Evolutionary conservation across 2,329 filamentous ascomycete genomes (phyloP).

Genomic region (Aspergillus pseudonomiae): DNA sequence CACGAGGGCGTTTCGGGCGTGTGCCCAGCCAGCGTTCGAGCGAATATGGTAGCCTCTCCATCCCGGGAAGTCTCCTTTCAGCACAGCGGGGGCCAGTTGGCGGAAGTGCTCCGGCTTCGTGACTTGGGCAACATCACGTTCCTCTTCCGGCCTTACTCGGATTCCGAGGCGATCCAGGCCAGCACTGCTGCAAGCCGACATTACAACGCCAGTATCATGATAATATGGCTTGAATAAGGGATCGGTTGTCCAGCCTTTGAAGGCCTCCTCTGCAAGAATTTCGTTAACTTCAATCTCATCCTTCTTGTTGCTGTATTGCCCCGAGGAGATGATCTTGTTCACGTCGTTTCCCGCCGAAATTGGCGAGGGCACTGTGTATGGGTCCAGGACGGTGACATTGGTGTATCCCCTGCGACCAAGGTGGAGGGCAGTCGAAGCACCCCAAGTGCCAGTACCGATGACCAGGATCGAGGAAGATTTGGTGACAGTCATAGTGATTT

Average conservation of each 20-base stretch:
- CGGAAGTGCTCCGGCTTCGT: constrained; percentile 49
- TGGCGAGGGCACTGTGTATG: constrained; percentile 50
- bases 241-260: constrained; percentile 49
- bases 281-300: constrained; percentile 27
- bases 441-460: constrained; percentile 54
- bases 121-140: constrained; percentile 38
- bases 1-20: constrained; percentile 51
- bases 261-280: constrained; percentile 35
- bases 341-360: constrained; percentile 53
- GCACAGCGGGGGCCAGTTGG: constrained; percentile 52
- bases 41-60: constrained; percentile 49
- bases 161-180: constrained; percentile 41
- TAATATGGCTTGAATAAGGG: constrained; percentile 50
- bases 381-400: constrained; percentile 53
- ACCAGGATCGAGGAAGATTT: constrained; percentile 41
- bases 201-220: constrained; percentile 49
- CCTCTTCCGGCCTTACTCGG: constrained; percentile 32
- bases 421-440: constrained; percentile 53
- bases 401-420: constrained; percentile 49
- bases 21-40: constrained; percentile 56
- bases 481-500: constrained; percentile 17
- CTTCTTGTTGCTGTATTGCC: constrained; percentile 37
- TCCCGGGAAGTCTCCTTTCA: constrained; percentile 47
- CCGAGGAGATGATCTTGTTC: constrained; percentile 50
- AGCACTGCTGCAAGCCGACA: constrained; percentile 45